A percentile compares a stretch with the other conserved stretches of the same genome.
Evolutionary conservation across 1,139 yeast species (phyloP).

Genomic region (Suhomyces taliae): DNA sequence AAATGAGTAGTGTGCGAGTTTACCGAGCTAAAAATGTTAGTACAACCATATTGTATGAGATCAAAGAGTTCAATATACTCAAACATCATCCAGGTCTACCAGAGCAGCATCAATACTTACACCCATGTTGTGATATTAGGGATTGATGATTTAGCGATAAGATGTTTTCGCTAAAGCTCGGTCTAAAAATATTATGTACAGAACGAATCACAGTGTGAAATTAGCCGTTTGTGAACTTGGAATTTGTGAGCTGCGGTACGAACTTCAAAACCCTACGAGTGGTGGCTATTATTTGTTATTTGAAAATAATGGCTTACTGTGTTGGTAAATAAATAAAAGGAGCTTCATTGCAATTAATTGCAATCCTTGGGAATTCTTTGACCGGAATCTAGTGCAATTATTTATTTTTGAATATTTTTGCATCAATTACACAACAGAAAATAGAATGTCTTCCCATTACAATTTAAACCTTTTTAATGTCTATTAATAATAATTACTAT

Average conservation of each 20-base stretch:
- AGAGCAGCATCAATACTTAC: constrained; percentile 9
- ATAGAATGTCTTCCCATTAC: not conserved
- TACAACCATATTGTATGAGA: not conserved
- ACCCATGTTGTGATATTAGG: constrained; percentile 7
- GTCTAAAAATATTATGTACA: not conserved
- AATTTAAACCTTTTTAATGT: not conserved
- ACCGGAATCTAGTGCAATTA: too few species aligned
- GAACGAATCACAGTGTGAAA: not conserved
- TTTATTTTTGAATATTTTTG: too few species aligned
- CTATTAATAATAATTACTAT: not conserved
- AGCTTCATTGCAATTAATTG: too few species aligned
- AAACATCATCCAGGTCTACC: not conserved
- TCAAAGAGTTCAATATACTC: too few species aligned
- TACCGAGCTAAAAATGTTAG: constrained; percentile 44
- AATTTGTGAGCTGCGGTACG: too few species aligned
- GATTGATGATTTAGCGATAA: not conserved
- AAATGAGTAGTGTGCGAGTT: constrained; percentile 53
- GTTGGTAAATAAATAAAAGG: too few species aligned
- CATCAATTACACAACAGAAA: too few species aligned
- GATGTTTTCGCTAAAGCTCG: not conserved
- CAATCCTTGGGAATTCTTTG: too few species aligned
- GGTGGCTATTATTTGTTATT: too few species aligned
- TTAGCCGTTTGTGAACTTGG: too few species aligned
- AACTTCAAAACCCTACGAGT: too few species aligned
- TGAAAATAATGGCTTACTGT: too few species aligned